phyloP scores from a whole-genome alignment of 2,329 filamentous ascomycete species.

The Xylariales sp. region DNA sequence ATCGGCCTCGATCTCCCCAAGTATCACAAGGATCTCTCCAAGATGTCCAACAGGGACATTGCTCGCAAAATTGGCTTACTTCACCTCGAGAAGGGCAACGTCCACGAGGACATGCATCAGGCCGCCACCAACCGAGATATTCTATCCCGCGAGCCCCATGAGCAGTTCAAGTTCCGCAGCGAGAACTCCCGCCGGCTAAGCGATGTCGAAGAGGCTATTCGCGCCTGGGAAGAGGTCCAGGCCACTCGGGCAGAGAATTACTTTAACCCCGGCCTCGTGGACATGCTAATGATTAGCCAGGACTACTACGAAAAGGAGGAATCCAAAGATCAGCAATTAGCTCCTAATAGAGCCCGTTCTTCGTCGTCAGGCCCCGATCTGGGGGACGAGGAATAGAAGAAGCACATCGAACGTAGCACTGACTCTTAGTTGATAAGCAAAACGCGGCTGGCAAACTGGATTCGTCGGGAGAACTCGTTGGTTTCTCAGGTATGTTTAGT shows the following conservation, averaged over 20 bases:
- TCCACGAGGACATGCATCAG: constrained; percentile 37
- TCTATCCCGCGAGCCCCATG: constrained; percentile 30
- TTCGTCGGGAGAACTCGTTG: too few relatives aligned
- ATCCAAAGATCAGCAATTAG: background rate
- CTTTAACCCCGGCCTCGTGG: constrained; percentile 34
- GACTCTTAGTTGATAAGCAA: background rate
- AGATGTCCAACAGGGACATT: constrained; percentile 34
- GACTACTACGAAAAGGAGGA: constrained; percentile 32
- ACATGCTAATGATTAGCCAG: constrained; percentile 40
- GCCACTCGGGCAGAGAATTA: constrained; percentile 25
- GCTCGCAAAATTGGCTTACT: constrained; percentile 38
- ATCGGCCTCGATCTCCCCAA: constrained; percentile 35
- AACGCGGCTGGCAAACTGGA: background rate
- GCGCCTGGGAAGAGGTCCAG: constrained; percentile 39
- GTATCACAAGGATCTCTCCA: constrained; percentile 29
- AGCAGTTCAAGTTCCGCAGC: constrained; percentile 35
- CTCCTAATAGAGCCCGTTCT: background rate
- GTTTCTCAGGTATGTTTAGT: constrained; percentile 3
- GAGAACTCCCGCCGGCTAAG: constrained; percentile 28
- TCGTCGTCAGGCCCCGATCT: background rate
- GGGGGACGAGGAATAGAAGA: constrained; percentile 1
- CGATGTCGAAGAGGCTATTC: constrained; percentile 38
- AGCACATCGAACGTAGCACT: background rate
- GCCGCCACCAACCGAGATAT: constrained; percentile 33
- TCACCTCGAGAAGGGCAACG: constrained; percentile 36